Base-by-base conservation (phyloP, 2,329 filamentous ascomycete genomes). In the Magnaporthiopsis rhizophila region DNA sequence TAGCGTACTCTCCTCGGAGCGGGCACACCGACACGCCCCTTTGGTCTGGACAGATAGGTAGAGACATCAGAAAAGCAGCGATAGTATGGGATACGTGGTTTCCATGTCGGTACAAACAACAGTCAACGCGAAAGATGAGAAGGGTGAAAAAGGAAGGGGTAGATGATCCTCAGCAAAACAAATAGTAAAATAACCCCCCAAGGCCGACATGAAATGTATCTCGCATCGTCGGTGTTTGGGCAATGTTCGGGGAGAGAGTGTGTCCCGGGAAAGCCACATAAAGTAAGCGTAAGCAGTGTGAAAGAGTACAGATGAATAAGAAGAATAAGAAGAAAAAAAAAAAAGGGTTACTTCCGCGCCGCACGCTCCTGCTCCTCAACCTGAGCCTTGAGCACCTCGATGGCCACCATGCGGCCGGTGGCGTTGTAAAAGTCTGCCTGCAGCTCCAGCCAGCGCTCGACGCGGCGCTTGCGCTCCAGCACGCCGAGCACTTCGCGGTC, bases 371-470 rank as follows among this genome's bases (percentile, higher is more conserved):
- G 45, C 45, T 53, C 59, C 65, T 75, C 74, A n/a, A 73, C 72
- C 65, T 73, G 75, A 28, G 68, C 69, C 57, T 73, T 73, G 59
- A 81, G 72, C n/a, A 74, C 68, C 45, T 75, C 72, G 9, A 77
- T 67, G 1, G 77, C 74, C 0, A 80, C 69, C 72, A 79, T 74
- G 8, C 75, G 71, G 4, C 78, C 79, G 0, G 78, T 80, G 59
- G 70, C 75, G 65, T 80, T 79, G 69, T 72, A 76, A 64, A 80
- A 79, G 61, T 74, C 75, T 36, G 77, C 76, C 66, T 81, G 78
- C 70, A 80, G 75, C 65, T 79, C 74, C 0, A 79, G 70, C 75
- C 76, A 80, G 30, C 72, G 72, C 34, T 70, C 70, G 26, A 66
- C 69, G 60, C 73, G 71, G 53, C 73, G 71, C 62, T 72, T 71